Evolutionary conservation across 2,329 filamentous ascomycete species (phyloP).

Genomic region (Neopestalotiopsis sp.): DNA sequence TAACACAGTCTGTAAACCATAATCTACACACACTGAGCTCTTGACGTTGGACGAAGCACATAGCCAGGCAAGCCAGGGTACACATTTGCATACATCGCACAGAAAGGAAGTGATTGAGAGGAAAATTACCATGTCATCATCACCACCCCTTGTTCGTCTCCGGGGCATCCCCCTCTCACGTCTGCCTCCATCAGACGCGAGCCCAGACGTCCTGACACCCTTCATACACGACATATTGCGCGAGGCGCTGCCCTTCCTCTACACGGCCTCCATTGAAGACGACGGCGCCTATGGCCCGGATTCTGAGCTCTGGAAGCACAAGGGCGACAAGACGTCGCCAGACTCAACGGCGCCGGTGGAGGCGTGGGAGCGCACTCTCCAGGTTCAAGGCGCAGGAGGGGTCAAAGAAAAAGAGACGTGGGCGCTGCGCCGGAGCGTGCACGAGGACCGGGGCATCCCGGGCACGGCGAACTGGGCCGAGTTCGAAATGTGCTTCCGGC

Average conservation of each 20-base stretch:
- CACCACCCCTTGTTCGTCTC: slow-evolving; percentile 53
- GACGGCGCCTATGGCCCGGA: slow-evolving; percentile 27
- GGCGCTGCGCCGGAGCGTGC: slow-evolving; percentile 67
- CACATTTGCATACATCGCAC: not conserved
- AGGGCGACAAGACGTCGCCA: slow-evolving; percentile 52
- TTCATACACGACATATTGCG: slow-evolving; percentile 58
- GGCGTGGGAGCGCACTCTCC: slow-evolving; percentile 51
- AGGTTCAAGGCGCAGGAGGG: not conserved
- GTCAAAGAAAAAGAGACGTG: slow-evolving; percentile 55
- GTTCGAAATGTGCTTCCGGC: slow-evolving; percentile 64
- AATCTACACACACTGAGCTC: too few relatives aligned
- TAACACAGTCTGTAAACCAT: too few relatives aligned
- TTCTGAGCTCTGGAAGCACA: slow-evolving; percentile 56
- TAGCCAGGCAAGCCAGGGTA: not conserved
- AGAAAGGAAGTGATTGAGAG: not conserved
- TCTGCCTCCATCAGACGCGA: slow-evolving; percentile 48
- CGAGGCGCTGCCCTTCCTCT: slow-evolving; percentile 66
- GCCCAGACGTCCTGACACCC: slow-evolving; percentile 48
- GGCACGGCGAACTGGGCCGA: slow-evolving; percentile 68
- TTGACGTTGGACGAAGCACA: too few relatives aligned
- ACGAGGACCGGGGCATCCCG: slow-evolving; percentile 53
- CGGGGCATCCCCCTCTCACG: slow-evolving; percentile 54
- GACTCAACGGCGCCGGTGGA: slow-evolving; percentile 57
- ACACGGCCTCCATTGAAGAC: slow-evolving; percentile 49
- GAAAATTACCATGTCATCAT: not conserved